phyloP scores from a whole-genome alignment of 1,284 basidiomycete genomes.

The Malassezia pachydermatis region DNA sequence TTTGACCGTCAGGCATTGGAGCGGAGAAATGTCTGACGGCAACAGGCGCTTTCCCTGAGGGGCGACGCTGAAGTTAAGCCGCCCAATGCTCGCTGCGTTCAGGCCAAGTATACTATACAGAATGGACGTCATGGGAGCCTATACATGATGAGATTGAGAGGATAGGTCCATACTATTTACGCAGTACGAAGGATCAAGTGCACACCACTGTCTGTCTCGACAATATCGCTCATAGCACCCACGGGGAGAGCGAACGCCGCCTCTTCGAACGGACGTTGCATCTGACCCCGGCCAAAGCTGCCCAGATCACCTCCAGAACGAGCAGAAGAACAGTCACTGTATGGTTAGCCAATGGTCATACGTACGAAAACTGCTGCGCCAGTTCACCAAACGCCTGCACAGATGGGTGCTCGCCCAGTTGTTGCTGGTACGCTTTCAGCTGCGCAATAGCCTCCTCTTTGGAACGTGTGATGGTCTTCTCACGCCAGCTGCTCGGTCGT shows the following conservation, averaged over 20 bases:
- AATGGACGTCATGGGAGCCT: no score
- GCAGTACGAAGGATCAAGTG: slow-evolving; percentile 85
- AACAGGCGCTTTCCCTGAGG: no score
- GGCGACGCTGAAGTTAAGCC: no score
- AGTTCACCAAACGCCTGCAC: slow-evolving; percentile 34
- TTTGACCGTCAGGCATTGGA: no score
- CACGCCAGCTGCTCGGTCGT: slow-evolving; percentile 57
- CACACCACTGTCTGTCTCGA: slow-evolving; percentile 89
- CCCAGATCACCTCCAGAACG: slow-evolving; percentile 50
- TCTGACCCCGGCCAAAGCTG: slow-evolving; percentile 72
- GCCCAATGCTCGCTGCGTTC: no score
- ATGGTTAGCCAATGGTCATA: not conserved
- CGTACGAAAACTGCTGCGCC: slow-evolving; percentile 36
- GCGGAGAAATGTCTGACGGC: no score
- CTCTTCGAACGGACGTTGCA: slow-evolving; percentile 97
- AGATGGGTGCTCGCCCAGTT: slow-evolving; percentile 29
- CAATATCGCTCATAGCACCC: slow-evolving; percentile 74
- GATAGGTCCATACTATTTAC: no score
- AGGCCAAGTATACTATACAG: no score
- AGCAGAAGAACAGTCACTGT: slow-evolving; percentile 46
- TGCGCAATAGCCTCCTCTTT: slow-evolving; percentile 76
- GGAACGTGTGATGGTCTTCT: slow-evolving; percentile 63
- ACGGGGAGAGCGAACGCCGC: slow-evolving; percentile 69
- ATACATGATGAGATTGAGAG: no score
- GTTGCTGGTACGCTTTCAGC: slow-evolving; percentile 51